phyloP scores from a whole-genome alignment of 1,139 yeast species.

The Meyerozyma smithsonii region DNA sequence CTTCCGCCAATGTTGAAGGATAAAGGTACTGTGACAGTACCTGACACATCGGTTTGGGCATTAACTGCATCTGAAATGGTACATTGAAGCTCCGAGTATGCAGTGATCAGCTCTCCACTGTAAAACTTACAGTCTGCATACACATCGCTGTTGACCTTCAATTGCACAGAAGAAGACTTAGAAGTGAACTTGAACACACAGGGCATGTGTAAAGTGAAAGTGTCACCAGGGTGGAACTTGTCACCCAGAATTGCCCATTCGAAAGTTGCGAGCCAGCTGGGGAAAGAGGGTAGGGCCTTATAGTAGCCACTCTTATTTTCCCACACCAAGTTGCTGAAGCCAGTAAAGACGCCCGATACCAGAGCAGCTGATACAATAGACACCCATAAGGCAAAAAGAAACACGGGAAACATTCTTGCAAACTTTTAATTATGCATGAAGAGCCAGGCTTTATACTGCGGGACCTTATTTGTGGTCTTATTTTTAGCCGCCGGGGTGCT shows the following conservation, averaged over 20 bases:
- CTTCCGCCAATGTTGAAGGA: conserved; percentile 24
- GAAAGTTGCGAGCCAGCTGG: conserved; percentile 8
- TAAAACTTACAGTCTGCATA: conserved; percentile 9
- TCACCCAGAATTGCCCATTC: conserved; percentile 8
- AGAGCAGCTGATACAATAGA: conserved; percentile 1
- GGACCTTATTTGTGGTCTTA: no score
- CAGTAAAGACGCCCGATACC: conserved; percentile 9
- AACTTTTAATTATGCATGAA: no score
- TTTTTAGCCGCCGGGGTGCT: no score
- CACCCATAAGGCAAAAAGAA: neutral
- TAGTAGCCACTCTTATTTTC: conserved; percentile 2
- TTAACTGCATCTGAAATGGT: conserved; percentile 5
- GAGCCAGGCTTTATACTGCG: no score
- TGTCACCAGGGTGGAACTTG: conserved; percentile 7
- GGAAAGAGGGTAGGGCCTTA: conserved; percentile 3
- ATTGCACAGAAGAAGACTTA: conserved; percentile 3
- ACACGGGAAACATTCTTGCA: neutral
- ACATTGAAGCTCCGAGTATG: conserved; percentile 7
- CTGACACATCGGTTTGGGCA: conserved; percentile 9
- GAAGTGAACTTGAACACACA: conserved; percentile 8
- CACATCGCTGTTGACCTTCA: conserved; percentile 4
- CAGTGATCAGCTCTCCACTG: conserved; percentile 6
- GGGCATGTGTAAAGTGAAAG: conserved; percentile 8
- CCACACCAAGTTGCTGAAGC: conserved; percentile 4
- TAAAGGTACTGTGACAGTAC: conserved; percentile 23